These are phyloP conservation scores for Lepraria neglecta DNA, from an alignment of 495 filamentous ascomycete species.

Conservation along the genomic window DNA sequence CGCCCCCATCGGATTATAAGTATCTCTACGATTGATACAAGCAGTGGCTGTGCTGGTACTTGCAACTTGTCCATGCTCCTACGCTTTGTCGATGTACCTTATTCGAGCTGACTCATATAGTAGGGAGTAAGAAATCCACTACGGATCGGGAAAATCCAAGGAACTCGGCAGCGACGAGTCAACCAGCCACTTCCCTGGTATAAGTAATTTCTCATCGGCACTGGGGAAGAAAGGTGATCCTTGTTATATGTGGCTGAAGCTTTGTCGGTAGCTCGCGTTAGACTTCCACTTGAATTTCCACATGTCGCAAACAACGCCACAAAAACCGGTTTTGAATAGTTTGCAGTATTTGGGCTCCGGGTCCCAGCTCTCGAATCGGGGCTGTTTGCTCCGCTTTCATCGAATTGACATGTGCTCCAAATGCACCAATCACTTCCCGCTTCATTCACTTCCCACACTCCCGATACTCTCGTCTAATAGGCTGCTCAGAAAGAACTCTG, in stretches of 20 bases:
- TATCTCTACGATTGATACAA: no score
- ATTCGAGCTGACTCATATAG: no score
- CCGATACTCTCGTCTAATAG: not conserved
- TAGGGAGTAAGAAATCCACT: no score
- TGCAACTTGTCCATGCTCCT: no score
- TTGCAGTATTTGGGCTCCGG: not conserved
- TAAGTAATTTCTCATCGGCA: not conserved
- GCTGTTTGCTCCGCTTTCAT: not conserved
- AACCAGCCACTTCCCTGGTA: slow-evolving; percentile 2
- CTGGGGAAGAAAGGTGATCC: no score
- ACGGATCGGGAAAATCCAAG: no score
- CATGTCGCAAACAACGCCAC: not conserved
- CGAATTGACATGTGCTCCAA: not conserved
- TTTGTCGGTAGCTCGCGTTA: not conserved
- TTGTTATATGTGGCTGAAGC: no score
- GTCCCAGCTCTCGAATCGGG: not conserved
- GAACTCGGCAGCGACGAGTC: not conserved
- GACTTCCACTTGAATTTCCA: slow-evolving; percentile 9
- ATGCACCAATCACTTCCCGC: not conserved
- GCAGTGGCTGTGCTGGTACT: no score
- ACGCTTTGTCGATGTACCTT: no score
- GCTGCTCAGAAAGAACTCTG: not conserved
- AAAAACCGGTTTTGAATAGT: slow-evolving; percentile 7
- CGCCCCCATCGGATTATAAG: no score
- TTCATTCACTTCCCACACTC: not conserved